Base-by-base conservation (phyloP, 306 rosid species). In the Cajanus cajan region DNA sequence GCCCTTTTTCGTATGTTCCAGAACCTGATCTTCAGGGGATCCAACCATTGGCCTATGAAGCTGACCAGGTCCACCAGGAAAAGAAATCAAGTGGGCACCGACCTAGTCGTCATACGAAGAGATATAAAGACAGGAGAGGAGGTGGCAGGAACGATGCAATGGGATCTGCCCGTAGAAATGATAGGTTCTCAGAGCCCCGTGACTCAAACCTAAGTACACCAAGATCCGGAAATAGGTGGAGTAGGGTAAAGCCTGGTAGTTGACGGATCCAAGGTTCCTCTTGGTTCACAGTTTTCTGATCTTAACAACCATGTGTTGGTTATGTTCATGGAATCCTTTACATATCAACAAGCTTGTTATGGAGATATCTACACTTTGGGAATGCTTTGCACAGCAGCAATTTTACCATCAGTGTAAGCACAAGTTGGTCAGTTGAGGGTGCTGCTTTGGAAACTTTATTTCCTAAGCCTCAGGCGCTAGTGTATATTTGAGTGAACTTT, bases 1-100 rank as follows among this genome's bases (percentile, higher is more conserved):
- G 92, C 70, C 98, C 98, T 5, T 0, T 18, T 4, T 89, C 78
- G 15, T 89, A 71, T 75, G 72, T 71, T 34, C 84, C 90, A 39
- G 97, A 91, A 83, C 94, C 98, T 39, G 98, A 90, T 87, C 86
- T 96, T 82, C 89, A 72, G 80, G 92, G 85, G n/a, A 82, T 96
- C 57, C 89, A 91, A 71, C 98, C 98, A 41, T 77, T 96, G 86
- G 61, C 84, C 44, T 93, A 87, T 65, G 92, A 88, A 66, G 84
- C 58, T 39, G 90, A 83, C 50, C 81, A 50, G 80, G 75, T 63
- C 34, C 89, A 82, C 50, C 81, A 50, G 80, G 75, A 62, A 59
- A 79, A 63, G 71, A 69, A 78, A 73, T 72, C 80, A 25, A 48
- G 65, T 62, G 86, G 85, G 19, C 84, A 89, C 16, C 79, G 71